Base-by-base conservation (phyloP, 352 stramenopile genomes). In the Pythium dissotocum region DNA sequence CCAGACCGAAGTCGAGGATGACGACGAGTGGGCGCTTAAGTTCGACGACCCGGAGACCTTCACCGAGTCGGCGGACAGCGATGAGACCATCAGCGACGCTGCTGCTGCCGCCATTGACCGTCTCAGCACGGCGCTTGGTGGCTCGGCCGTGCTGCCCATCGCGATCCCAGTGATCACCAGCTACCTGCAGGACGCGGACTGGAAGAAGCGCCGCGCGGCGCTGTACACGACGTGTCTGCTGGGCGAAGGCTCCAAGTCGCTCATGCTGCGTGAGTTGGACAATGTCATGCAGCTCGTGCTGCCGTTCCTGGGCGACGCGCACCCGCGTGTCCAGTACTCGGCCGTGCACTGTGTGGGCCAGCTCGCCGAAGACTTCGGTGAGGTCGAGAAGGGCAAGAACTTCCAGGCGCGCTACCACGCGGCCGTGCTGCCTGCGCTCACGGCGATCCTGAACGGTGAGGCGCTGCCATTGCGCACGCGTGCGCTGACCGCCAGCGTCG, bases 351-450 rank as follows among this genome's bases (percentile, higher is more conserved):
- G 88, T 59, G 74, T 96, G 63, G 88, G 88, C 16, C 88, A 96
- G 67, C 73, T 94, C 32, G 85, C 87, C 12, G 80, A 94, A 56
- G 88, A 94, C 73, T 94, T 94, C 57, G 84, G 85, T 36, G 79
- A 93, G 55, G 84, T 94, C 2, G 83, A 87, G n/a, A 88, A 89
- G 70, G 81, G 82, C 64, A 94, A 92, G 80, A 96, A 96, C 77
- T 96, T 96, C 63, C 86, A 94, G 70, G 83, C 85, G 32, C 89
- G 86, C 59, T 94, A 87, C 78, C 83, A 94, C 75, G 48, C 64
- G 5, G 63, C 77, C 10, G 73, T 94, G 24, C 60, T 96, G 28
- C 88, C 88, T 26, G 78, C 82, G 30, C 76, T 94, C 21, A 93
- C 85, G 36, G 75, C 69, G 35, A 67, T 94, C 52, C 71, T 96